Evolutionary conservation across 129 eudicot genomes (phyloP).

Genomic region (Arctium lappa): DNA sequence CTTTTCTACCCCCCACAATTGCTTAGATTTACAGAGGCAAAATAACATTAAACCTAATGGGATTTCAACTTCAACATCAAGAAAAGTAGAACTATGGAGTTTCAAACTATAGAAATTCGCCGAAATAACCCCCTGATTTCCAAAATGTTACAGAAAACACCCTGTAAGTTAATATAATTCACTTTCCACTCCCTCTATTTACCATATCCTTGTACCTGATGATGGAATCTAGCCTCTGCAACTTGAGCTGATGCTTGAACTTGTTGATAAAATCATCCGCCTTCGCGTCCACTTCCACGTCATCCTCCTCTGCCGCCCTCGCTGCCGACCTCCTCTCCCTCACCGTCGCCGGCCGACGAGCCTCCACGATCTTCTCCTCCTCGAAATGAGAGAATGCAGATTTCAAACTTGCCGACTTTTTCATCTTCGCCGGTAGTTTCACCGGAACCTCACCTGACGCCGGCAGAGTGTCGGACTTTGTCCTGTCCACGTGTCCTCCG

Average conservation of each 20-base stretch:
- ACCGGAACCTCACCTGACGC: constrained; percentile 61
- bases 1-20: constrained; percentile 20
- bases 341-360: constrained; percentile 71
- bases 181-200: constrained; percentile 50
- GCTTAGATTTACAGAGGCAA: constrained; percentile 17
- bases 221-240: constrained; percentile 86
- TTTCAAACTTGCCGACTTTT: constrained; percentile 76
- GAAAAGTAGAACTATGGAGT: not conserved
- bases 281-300: constrained; percentile 72
- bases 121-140: constrained; percentile 11
- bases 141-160: constrained; percentile 21
- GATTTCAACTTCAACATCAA: not conserved
- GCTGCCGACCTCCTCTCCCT: constrained; percentile 47
- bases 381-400: constrained; percentile 70
- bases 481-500: constrained; percentile 37
- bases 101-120: not conserved
- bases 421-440: constrained; percentile 60
- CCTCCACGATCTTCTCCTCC: constrained; percentile 58
- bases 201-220: constrained; percentile 78
- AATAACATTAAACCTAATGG: not conserved
- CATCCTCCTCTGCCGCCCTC: constrained; percentile 40
- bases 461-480: constrained; percentile 74
- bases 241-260: constrained; percentile 78
- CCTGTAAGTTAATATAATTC: constrained; percentile 10
- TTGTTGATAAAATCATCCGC: constrained; percentile 90